phyloP scores from a whole-genome alignment of 306 rosid species.

The Malus domestica region DNA sequence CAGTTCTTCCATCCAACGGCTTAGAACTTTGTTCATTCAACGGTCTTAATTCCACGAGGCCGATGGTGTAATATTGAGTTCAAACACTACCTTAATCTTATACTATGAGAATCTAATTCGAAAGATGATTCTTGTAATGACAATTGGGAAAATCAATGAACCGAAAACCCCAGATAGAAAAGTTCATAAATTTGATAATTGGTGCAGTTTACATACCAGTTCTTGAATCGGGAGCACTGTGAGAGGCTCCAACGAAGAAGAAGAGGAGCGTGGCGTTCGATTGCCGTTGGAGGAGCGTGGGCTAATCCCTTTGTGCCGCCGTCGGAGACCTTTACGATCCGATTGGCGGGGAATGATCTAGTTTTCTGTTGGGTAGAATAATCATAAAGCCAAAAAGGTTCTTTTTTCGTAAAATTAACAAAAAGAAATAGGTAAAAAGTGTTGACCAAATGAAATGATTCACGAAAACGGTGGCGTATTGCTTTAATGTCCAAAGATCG shows the following conservation, averaged over 20 bases:
- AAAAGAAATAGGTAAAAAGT: neutral
- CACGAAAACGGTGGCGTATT: neutral
- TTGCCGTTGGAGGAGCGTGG: slow-evolving; percentile 3
- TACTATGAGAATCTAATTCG: too few relatives aligned
- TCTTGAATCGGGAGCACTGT: neutral
- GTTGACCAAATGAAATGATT: neutral
- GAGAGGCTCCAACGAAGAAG: neutral
- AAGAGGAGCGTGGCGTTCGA: neutral
- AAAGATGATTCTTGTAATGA: neutral
- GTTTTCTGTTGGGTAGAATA: neutral
- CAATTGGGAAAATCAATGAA: neutral
- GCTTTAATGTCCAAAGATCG: neutral
- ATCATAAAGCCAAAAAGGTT: neutral
- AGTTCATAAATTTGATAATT: neutral
- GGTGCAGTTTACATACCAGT: neutral
- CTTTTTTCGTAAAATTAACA: neutral
- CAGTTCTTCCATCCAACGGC: too few relatives aligned
- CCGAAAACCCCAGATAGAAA: neutral
- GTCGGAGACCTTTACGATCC: neutral
- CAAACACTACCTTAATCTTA: too few relatives aligned
- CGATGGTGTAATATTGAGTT: too few relatives aligned
- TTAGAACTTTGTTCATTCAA: too few relatives aligned
- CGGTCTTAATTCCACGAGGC: too few relatives aligned
- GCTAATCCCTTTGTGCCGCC: neutral
- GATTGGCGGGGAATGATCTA: slow-evolving; percentile 17